A percentile compares a stretch with the other conserved stretches of the same genome.
Evolutionary conservation across 768 basidiomycete species (phyloP).

Genomic region (Auricularia auricula-judae): DNA sequence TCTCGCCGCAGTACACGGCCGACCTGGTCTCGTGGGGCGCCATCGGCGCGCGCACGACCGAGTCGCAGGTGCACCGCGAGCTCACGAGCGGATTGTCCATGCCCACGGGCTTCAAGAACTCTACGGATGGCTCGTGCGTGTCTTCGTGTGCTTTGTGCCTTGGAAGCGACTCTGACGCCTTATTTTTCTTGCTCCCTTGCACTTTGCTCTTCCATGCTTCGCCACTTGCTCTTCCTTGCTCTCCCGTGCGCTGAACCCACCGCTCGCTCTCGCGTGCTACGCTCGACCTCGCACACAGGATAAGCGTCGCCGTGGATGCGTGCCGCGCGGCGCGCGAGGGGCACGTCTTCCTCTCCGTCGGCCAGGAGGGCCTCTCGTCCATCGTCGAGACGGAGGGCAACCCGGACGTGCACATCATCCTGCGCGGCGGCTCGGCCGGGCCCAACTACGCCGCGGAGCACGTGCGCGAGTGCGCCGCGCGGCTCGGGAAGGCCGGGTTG

Average conservation of each 20-base stretch:
- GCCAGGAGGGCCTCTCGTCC: slow-evolving; percentile 89
- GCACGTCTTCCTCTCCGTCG: slow-evolving; percentile 94
- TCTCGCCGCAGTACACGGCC: slow-evolving; percentile 80
- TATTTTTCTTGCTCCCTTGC: no score
- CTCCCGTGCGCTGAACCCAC: no score
- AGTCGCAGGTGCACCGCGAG: slow-evolving; percentile 89
- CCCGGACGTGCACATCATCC: slow-evolving; percentile 85
- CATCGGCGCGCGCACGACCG: slow-evolving; percentile 87
- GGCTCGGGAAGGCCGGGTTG: slow-evolving; percentile 70
- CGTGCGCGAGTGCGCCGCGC: slow-evolving; percentile 64
- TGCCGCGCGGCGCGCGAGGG: slow-evolving; percentile 84
- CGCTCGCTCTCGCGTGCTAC: no score
- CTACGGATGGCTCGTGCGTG: slow-evolving; percentile 61
- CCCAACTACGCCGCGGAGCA: slow-evolving; percentile 80
- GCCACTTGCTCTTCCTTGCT: no score
- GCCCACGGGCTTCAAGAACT: slow-evolving; percentile 98
- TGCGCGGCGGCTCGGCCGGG: slow-evolving; percentile 81
- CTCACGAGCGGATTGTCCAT: slow-evolving; percentile 80
- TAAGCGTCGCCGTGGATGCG: slow-evolving; percentile 88
- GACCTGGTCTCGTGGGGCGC: slow-evolving; percentile 94
- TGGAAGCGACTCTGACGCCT: no score
- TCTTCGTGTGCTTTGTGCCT: no score
- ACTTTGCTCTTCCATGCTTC: no score
- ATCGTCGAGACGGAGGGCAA: slow-evolving; percentile 97
- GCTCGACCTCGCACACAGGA: slow-evolving; percentile 22